Evolutionary conservation across 1,284 basidiomycete species (phyloP).

Genomic region (Ganoderma boninense): DNA sequence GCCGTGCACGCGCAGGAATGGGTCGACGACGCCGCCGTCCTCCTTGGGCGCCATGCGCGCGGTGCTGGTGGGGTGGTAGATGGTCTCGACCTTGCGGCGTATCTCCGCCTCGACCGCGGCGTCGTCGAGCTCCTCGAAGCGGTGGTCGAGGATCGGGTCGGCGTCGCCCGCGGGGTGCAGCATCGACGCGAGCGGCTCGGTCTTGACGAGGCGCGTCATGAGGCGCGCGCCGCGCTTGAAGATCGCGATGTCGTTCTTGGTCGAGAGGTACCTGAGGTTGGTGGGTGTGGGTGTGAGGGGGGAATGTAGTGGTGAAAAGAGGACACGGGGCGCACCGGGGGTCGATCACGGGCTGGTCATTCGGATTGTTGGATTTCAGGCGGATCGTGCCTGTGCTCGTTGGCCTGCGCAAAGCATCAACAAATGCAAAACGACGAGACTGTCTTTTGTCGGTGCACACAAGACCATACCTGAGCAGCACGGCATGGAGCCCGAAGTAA

Average conservation of each 20-base stretch:
- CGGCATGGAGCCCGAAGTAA: conserved; percentile 41
- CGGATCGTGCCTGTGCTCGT: conserved; percentile 51
- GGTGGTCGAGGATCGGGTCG: conserved; percentile 39
- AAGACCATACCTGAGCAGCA: conserved; percentile 31
- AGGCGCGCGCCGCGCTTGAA: conserved; percentile 62
- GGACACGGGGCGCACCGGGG: not conserved
- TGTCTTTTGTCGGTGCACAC: no score
- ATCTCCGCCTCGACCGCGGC: conserved; percentile 46
- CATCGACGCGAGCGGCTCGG: conserved; percentile 56
- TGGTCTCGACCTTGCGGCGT: conserved; percentile 58
- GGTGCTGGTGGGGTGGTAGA: conserved; percentile 66
- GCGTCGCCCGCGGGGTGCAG: conserved; percentile 48
- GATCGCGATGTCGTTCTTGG: conserved; percentile 61
- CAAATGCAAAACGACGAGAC: not conserved
- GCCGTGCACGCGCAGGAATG: conserved; percentile 47
- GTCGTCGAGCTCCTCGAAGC: conserved; percentile 40
- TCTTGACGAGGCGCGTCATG: conserved; percentile 56
- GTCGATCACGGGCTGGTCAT: conserved; percentile 50
- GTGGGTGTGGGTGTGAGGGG: no score
- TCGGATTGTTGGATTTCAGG: conserved; percentile 50
- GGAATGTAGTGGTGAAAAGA: not conserved
- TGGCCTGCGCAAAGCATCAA: conserved; percentile 42
- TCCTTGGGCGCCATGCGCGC: conserved; percentile 63
- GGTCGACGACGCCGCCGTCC: conserved; percentile 52
- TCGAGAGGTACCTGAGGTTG: conserved; percentile 51